These are phyloP conservation scores for Hymenoscyphus occultus DNA, from an alignment of 2,329 filamentous ascomycete species.

Conservation along the genomic window DNA sequence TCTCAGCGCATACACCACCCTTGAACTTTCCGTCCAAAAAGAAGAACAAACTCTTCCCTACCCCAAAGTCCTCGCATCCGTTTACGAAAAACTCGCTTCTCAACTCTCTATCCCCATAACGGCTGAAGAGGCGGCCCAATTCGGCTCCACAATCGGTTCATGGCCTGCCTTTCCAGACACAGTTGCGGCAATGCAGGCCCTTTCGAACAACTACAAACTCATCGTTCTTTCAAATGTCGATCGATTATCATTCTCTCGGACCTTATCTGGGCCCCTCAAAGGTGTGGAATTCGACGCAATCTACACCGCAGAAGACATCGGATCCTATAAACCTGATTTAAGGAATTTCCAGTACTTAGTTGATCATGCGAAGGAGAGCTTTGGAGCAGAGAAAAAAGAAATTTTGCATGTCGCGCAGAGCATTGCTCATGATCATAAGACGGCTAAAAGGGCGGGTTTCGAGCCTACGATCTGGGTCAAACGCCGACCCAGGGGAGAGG, in stretches of 20 bases:
- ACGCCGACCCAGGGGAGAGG: constrained; percentile 10
- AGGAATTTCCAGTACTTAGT: constrained; percentile 67
- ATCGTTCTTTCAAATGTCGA: constrained; percentile 59
- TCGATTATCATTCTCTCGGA: constrained; percentile 46
- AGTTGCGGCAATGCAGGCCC: constrained; percentile 42
- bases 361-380: constrained; percentile 48
- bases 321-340: constrained; percentile 66
- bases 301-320: constrained; percentile 68
- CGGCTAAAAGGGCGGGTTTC: constrained; percentile 43
- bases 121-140: constrained; percentile 37
- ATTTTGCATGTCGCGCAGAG: constrained; percentile 68
- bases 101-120: constrained; percentile 33
- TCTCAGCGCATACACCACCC: constrained; percentile 21
- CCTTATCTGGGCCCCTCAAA: constrained; percentile 45
- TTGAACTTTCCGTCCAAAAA: constrained; percentile 38
- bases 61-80: constrained; percentile 45
- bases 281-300: constrained; percentile 56
- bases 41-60: constrained; percentile 51
- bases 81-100: constrained; percentile 39
- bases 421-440: constrained; percentile 67
- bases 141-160: constrained; percentile 42
- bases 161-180: constrained; percentile 52
- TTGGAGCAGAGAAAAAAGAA: constrained; percentile 52
- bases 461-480: constrained; percentile 15
- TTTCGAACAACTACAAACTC: constrained; percentile 47